Evolutionary conservation across 371 early-diverging fungal genomes (phyloP).

Genomic region (Rhizopus stolonifer): DNA sequence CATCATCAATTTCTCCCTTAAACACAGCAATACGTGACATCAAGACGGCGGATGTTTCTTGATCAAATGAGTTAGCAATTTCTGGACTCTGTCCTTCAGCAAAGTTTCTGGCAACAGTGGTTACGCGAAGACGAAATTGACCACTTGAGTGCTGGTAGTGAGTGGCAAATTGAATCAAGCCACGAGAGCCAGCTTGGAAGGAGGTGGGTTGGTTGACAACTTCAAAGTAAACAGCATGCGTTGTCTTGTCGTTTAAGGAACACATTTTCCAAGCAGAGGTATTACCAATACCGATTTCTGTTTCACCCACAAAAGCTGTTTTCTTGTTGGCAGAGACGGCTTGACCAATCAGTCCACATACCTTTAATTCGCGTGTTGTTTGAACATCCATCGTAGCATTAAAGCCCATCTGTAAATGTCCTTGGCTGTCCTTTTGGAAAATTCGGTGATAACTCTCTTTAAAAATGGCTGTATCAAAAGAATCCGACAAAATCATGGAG

Average conservation of each 20-base stretch:
- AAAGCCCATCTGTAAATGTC: slow-evolving; percentile 93
- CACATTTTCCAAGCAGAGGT: slow-evolving; percentile 96
- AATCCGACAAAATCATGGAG: slow-evolving; percentile 94
- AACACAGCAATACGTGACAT: slow-evolving; percentile 98
- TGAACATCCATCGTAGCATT: slow-evolving; percentile 97
- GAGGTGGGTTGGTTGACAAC: slow-evolving; percentile 85
- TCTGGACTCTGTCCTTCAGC: slow-evolving; percentile 88
- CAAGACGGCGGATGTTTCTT: slow-evolving; percentile 98
- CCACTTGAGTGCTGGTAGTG: slow-evolving; percentile 95
- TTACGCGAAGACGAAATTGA: slow-evolving; percentile 89
- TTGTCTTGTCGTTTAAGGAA: slow-evolving; percentile 83
- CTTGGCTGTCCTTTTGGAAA: slow-evolving; percentile 89
- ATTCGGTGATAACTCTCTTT: slow-evolving; percentile 95
- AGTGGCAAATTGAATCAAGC: slow-evolving; percentile 93
- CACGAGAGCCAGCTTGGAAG: slow-evolving; percentile 86
- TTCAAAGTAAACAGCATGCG: slow-evolving; percentile 93
- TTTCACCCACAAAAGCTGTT: slow-evolving; percentile 90
- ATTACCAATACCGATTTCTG: slow-evolving; percentile 96
- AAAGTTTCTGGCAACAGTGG: slow-evolving; percentile 94
- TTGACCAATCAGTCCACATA: slow-evolving; percentile 96
- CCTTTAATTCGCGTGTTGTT: slow-evolving; percentile 91
- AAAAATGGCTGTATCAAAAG: slow-evolving; percentile 95
- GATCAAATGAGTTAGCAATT: slow-evolving; percentile 95
- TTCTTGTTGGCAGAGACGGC: slow-evolving; percentile 92
- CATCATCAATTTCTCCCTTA: slow-evolving; percentile 98